These are phyloP conservation scores for Fimicolochytrium jonesii DNA, from an alignment of 192 early-diverging fungal genomes.

Conservation along the genomic window DNA sequence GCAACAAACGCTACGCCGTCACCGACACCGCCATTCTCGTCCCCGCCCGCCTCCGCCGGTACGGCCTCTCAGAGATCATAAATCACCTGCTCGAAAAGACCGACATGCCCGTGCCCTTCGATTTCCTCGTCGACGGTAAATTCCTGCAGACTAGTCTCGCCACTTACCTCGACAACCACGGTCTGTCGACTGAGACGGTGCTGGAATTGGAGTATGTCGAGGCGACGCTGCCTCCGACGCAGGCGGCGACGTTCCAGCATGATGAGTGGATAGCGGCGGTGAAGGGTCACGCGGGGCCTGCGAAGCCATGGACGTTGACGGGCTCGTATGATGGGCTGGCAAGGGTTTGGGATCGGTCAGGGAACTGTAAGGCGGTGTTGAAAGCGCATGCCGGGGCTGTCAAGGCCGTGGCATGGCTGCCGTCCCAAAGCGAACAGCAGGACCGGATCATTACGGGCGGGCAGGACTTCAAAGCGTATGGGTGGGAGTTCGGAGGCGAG, in stretches of 20 bases:
- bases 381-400: slow-evolving; percentile 67
- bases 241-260: slow-evolving; percentile 74
- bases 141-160: slow-evolving; percentile 76
- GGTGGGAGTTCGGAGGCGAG: slow-evolving; percentile 19
- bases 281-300: not conserved
- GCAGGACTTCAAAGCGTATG: slow-evolving; percentile 9
- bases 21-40: slow-evolving; percentile 82
- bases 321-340: slow-evolving; percentile 82
- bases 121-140: slow-evolving; percentile 90
- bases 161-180: slow-evolving; percentile 65
- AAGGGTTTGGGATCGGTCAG: slow-evolving; percentile 75
- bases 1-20: slow-evolving; percentile 68
- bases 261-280: slow-evolving; percentile 87
- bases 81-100: slow-evolving; percentile 72
- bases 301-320: slow-evolving; percentile 48
- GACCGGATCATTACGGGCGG: slow-evolving; percentile 13
- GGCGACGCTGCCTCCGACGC: slow-evolving; percentile 80
- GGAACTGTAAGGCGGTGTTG: slow-evolving; percentile 34
- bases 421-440: not conserved
- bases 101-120: slow-evolving; percentile 81
- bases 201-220: slow-evolving; percentile 90
- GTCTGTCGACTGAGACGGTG: slow-evolving; percentile 73
- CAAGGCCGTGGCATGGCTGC: slow-evolving; percentile 71
- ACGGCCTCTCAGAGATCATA: slow-evolving; percentile 89
- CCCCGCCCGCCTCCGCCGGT: slow-evolving; percentile 76